phyloP scores from a whole-genome alignment of 495 filamentous ascomycete species.

The Tuber umbilicatum region DNA sequence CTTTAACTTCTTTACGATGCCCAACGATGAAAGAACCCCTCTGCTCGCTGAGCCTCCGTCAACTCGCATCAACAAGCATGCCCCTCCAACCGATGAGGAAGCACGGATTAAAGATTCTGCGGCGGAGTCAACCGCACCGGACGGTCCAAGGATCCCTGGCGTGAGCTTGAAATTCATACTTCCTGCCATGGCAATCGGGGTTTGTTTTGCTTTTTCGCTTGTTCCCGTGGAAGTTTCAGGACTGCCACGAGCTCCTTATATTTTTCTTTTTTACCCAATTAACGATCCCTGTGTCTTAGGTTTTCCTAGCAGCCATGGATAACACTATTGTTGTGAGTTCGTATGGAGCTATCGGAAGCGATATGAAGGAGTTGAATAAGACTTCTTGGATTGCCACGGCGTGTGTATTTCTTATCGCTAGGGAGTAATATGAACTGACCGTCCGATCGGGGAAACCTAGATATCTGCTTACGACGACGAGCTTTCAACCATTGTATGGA shows the following conservation, averaged over 20 bases:
- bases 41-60: slow-evolving; percentile 6
- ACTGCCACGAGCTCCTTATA: neutral
- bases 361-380: slow-evolving; percentile 67
- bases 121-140: neutral
- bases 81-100: slow-evolving; percentile 5
- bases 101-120: slow-evolving; percentile 22
- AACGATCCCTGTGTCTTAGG: slow-evolving; percentile 37
- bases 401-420: slow-evolving; percentile 36
- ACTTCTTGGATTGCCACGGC: slow-evolving; percentile 83
- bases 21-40: slow-evolving; percentile 21
- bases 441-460: slow-evolving; percentile 16
- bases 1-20: neutral
- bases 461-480: slow-evolving; percentile 70
- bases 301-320: slow-evolving; percentile 70
- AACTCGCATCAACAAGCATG: slow-evolving; percentile 11
- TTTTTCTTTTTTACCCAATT: slow-evolving; percentile 8
- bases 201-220: slow-evolving; percentile 41
- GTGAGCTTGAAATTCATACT: slow-evolving; percentile 51
- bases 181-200: slow-evolving; percentile 55
- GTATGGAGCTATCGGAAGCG: slow-evolving; percentile 75
- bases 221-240: neutral
- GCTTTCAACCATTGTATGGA: slow-evolving; percentile 73
- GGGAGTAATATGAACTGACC: neutral
- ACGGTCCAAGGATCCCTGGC: slow-evolving; percentile 36
- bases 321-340: slow-evolving; percentile 74